Percentiles rank a stretch among this genome's conserved stretches.
Conservation (phyloP, 2,329 filamentous ascomycete species). For the Sporothrix brunneoviolacea region DNA sequence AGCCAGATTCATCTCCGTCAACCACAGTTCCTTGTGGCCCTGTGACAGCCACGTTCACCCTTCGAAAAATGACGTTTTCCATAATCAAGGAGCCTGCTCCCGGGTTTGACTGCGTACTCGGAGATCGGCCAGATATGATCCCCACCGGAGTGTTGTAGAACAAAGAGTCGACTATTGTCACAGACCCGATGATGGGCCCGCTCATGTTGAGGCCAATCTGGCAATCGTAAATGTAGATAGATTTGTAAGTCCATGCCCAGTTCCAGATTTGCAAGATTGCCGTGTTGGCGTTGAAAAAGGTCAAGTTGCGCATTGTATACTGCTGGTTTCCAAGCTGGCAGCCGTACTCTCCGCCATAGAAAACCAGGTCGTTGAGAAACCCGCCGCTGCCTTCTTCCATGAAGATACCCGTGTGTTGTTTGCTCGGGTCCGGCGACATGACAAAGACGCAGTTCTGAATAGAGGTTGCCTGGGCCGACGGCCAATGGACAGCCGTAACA, state of each 20-base stretch:
- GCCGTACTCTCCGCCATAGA: slow-evolving; percentile 62
- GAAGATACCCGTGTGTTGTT: slow-evolving; percentile 51
- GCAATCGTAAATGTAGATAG: slow-evolving; percentile 56
- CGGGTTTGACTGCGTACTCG: slow-evolving; percentile 26
- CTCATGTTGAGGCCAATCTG: slow-evolving; percentile 62
- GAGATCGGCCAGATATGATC: slow-evolving; percentile 53
- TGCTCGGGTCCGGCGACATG: slow-evolving; percentile 39
- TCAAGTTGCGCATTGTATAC: slow-evolving; percentile 63
- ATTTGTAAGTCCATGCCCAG: slow-evolving; percentile 71
- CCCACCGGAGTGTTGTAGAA: slow-evolving; percentile 67
- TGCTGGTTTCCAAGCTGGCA: slow-evolving; percentile 57
- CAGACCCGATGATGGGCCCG: slow-evolving; percentile 64
- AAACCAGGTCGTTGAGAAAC: slow-evolving; percentile 61
- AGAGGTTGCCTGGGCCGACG: slow-evolving; percentile 57
- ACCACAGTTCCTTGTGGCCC: slow-evolving; percentile 41
- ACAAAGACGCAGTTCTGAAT: slow-evolving; percentile 53
- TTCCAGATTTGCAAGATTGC: slow-evolving; percentile 69
- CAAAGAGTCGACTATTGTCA: slow-evolving; percentile 67
- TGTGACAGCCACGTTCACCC: slow-evolving; percentile 37
- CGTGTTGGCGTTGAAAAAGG: slow-evolving; percentile 57
- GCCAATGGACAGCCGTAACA: slow-evolving; percentile 51
- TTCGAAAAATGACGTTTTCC: slow-evolving; percentile 41
- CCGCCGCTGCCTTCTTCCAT: slow-evolving; percentile 61
- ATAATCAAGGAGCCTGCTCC: slow-evolving; percentile 40
- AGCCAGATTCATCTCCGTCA: slow-evolving; percentile 40